Conservation (phyloP, 2,329 filamentous ascomycete genomes). For the Juglanconis sp. region DNA sequence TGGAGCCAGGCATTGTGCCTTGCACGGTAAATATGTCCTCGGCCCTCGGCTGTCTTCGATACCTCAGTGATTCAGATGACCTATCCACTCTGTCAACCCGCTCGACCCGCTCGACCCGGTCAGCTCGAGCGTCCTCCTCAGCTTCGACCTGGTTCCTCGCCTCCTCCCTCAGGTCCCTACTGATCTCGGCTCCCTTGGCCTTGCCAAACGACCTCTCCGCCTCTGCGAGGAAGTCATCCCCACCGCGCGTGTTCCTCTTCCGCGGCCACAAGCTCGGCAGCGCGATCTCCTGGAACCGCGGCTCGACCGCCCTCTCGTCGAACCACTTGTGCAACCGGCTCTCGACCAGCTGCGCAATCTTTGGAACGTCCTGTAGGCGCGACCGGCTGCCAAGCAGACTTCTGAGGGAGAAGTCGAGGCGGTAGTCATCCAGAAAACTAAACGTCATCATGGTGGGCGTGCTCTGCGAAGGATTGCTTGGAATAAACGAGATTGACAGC, state of each 20-base stretch:
- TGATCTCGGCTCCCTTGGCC: conserved; percentile 51
- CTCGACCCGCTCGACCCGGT: conserved; percentile 31
- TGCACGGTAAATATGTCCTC: conserved; percentile 26
- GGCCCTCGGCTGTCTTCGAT: conserved; percentile 26
- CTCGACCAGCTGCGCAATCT: conserved; percentile 82
- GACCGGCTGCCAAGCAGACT: conserved; percentile 78
- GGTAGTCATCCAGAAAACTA: conserved; percentile 86
- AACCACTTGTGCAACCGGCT: conserved; percentile 80
- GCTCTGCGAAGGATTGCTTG: conserved; percentile 63
- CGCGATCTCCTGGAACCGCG: conserved; percentile 81
- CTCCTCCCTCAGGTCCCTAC: conserved; percentile 50
- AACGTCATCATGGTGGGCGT: conserved; percentile 89
- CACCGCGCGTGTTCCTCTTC: conserved; percentile 77
- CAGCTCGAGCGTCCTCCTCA: conserved; percentile 35
- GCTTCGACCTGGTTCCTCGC: conserved; percentile 44
- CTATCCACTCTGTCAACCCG: conserved; percentile 31
- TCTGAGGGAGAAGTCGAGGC: conserved; percentile 76
- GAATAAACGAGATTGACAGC: conserved; percentile 88
- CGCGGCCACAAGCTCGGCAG: conserved; percentile 79
- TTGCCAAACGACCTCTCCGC: conserved; percentile 47
- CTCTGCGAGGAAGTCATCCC: conserved; percentile 55
- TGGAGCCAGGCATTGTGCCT: conserved; percentile 26
- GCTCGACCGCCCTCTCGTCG: conserved; percentile 81
- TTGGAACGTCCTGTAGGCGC: conserved; percentile 78
- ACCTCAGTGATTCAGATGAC: conserved; percentile 31